phyloP scores from a whole-genome alignment of 129 eudicot species.

The Oenanthe sinensis region DNA sequence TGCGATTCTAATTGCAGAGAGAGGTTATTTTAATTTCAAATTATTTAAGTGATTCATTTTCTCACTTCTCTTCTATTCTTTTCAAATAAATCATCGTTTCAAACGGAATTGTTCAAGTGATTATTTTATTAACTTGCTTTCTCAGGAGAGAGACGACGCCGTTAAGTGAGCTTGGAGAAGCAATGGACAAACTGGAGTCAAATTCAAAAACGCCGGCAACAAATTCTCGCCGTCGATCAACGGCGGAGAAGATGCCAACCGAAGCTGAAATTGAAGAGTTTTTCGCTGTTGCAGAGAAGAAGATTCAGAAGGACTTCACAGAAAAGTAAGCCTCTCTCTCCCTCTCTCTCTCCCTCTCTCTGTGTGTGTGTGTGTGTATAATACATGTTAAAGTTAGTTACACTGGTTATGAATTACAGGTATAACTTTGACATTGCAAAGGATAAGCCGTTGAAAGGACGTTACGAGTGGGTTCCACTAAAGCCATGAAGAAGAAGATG shows the following conservation, averaged over 20 bases:
- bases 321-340: slow-evolving; percentile 44
- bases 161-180: slow-evolving; percentile 28
- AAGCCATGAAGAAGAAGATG: slow-evolving; percentile 34
- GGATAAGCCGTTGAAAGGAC: slow-evolving; percentile 71
- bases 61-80: slow-evolving; percentile 8
- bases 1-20: slow-evolving; percentile 25
- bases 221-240: slow-evolving; percentile 31
- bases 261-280: slow-evolving; percentile 69
- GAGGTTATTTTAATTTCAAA: slow-evolving; percentile 25
- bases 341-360: neutral
- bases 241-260: slow-evolving; percentile 53
- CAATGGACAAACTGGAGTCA: slow-evolving; percentile 40
- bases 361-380: neutral
- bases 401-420: slow-evolving; percentile 25
- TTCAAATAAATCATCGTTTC: slow-evolving; percentile 23
- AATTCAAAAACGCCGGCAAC: slow-evolving; percentile 17
- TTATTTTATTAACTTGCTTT: slow-evolving; percentile 1
- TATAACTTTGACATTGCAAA: slow-evolving; percentile 67
- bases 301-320: slow-evolving; percentile 39
- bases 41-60: slow-evolving; percentile 3
- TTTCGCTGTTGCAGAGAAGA: slow-evolving; percentile 61
- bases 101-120: slow-evolving; percentile 14
- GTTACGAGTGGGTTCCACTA: slow-evolving; percentile 62
- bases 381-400: neutral
- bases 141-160: slow-evolving; percentile 42